These are phyloP conservation scores for Citrus glauca DNA, from an alignment of 345 rosid genomes.

Conservation along the genomic window DNA sequence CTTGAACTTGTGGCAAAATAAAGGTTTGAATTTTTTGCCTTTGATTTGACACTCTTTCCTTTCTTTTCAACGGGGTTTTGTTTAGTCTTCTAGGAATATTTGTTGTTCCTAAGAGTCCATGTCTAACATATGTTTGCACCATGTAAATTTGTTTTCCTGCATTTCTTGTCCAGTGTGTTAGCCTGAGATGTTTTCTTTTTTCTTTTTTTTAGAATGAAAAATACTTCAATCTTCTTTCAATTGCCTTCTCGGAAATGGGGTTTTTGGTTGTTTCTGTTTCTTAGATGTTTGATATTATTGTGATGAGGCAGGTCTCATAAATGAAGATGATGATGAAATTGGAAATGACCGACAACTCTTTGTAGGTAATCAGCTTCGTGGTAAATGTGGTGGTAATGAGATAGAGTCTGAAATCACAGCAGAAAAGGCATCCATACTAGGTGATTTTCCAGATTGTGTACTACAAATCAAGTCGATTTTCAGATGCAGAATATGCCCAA, in stretches of 20 bases:
- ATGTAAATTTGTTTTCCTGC: not conserved
- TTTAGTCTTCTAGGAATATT: not conserved
- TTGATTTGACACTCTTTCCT: not conserved
- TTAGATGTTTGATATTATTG: slow-evolving; percentile 13
- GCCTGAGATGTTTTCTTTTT: not conserved
- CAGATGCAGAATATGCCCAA: slow-evolving; percentile 84
- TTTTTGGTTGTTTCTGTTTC: not conserved
- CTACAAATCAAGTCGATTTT: slow-evolving; percentile 65
- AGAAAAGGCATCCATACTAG: slow-evolving; percentile 27
- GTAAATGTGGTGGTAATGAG: slow-evolving; percentile 14
- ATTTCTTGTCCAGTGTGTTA: not conserved
- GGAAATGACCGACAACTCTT: slow-evolving; percentile 26
- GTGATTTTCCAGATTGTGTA: slow-evolving; percentile 57
- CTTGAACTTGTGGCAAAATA: not conserved
- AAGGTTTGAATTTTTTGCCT: not conserved
- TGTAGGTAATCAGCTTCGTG: slow-evolving; percentile 15
- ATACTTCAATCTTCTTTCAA: not conserved
- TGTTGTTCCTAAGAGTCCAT: not conserved
- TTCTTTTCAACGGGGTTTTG: not conserved
- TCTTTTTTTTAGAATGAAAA: not conserved
- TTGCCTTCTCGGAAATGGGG: not conserved
- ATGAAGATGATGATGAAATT: slow-evolving; percentile 43
- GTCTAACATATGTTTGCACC: not conserved
- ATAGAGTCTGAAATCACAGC: slow-evolving; percentile 10
- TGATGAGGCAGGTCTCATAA: slow-evolving; percentile 28